phyloP scores from a whole-genome alignment of 495 filamentous ascomycete genomes.

The Schizothecium vesticola region DNA sequence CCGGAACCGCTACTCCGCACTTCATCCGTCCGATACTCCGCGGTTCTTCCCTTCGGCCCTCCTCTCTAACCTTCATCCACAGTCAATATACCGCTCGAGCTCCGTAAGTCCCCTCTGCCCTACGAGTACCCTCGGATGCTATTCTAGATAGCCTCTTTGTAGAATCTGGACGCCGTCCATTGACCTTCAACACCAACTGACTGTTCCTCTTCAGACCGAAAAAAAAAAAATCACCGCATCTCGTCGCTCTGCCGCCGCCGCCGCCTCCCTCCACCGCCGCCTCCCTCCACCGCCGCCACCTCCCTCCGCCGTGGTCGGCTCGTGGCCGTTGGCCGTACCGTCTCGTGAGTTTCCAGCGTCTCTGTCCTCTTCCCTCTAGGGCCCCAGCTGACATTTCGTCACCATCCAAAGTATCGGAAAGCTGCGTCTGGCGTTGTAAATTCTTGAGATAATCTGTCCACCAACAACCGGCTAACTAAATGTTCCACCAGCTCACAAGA shows the following conservation, averaged over 20 bases:
- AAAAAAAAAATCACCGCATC: neutral
- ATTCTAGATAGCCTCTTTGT: neutral
- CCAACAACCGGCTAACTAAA: neutral
- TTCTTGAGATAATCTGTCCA: neutral
- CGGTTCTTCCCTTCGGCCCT: neutral
- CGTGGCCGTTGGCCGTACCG: neutral
- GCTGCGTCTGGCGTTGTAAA: neutral
- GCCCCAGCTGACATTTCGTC: neutral
- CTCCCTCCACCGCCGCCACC: neutral
- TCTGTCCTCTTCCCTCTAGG: neutral
- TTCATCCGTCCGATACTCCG: neutral
- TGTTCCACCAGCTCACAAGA: neutral
- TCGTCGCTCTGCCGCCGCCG: neutral
- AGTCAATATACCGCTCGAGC: neutral
- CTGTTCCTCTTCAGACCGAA: neutral
- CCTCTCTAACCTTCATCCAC: neutral
- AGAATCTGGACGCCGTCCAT: neutral
- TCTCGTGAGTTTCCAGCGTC: neutral
- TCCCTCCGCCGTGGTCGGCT: neutral
- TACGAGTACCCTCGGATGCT: neutral
- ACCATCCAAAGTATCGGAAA: neutral
- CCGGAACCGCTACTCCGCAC: neutral
- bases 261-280: neutral
- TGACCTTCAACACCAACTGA: neutral
- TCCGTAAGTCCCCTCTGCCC: neutral